A percentile compares a stretch with the other conserved stretches of the same genome.
phyloP scores from a whole-genome alignment of 257 asterid genomes.

The Gentiana straminea region DNA sequence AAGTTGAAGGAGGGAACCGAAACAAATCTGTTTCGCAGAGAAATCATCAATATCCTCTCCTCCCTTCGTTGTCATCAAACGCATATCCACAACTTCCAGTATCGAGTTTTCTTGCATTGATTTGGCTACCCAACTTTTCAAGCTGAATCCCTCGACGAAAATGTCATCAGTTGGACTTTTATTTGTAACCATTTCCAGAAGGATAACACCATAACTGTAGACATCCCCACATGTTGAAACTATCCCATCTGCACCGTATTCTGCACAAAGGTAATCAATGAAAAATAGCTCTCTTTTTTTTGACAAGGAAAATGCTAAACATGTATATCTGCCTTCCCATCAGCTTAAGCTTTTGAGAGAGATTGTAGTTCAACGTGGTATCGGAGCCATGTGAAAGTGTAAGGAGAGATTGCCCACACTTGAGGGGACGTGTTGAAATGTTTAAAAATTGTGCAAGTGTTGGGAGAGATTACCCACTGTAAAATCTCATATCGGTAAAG shows the following conservation, averaged over 20 bases:
- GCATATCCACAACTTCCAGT: conserved; percentile 8
- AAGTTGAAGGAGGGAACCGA: conserved; percentile 1
- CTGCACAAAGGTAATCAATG: background rate
- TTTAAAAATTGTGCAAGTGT: too few species aligned
- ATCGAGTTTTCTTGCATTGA: background rate
- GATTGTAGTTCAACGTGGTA: too few species aligned
- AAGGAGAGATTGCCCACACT: too few species aligned
- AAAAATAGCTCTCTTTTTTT: too few species aligned
- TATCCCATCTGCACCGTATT: conserved; percentile 9
- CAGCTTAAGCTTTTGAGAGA: too few species aligned
- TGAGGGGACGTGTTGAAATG: too few species aligned
- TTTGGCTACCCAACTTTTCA: conserved; percentile 5
- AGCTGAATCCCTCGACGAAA: conserved; percentile 7
- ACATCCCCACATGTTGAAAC: conserved; percentile 12
- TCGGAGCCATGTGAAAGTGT: too few species aligned
- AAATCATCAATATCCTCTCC: background rate
- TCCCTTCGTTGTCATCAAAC: background rate
- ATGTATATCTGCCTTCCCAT: too few species aligned
- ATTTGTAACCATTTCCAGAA: conserved; percentile 11
- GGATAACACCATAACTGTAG: conserved; percentile 12
- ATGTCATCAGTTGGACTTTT: conserved; percentile 10
- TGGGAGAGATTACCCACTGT: too few species aligned
- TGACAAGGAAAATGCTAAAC: too few species aligned
- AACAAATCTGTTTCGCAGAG: background rate
- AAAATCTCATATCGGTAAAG: too few species aligned